These are phyloP conservation scores for Dryas integrifolia DNA, from an alignment of 331 rosid genomes.

Conservation along the genomic window DNA sequence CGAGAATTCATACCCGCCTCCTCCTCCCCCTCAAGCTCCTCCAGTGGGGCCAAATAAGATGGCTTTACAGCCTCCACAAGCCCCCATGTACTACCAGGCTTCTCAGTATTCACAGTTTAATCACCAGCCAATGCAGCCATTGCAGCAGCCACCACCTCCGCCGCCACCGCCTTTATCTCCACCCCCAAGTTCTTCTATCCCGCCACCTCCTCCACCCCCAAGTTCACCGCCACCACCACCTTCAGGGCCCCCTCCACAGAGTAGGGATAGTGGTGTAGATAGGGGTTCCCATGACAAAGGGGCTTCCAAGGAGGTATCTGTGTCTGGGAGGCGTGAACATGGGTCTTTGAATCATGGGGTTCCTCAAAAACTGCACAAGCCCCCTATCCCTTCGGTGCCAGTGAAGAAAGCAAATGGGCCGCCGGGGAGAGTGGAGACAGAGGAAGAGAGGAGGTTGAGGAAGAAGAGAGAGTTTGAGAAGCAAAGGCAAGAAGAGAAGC, in stretches of 20 bases:
- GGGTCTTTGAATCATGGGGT: slow-evolving; percentile 53
- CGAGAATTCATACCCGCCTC: slow-evolving; percentile 67
- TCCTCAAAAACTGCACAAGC: slow-evolving; percentile 59
- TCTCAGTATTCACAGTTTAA: slow-evolving; percentile 53
- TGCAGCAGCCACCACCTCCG: slow-evolving; percentile 46
- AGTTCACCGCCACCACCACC: slow-evolving; percentile 62
- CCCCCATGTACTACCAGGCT: slow-evolving; percentile 62
- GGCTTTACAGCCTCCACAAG: slow-evolving; percentile 42
- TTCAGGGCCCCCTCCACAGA: slow-evolving; percentile 24
- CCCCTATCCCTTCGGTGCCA: slow-evolving; percentile 41
- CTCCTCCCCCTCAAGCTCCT: slow-evolving; percentile 60
- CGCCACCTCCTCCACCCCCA: slow-evolving; percentile 77
- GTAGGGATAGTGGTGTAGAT: slow-evolving; percentile 40
- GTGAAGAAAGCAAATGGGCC: slow-evolving; percentile 55
- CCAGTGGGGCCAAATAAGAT: slow-evolving; percentile 33
- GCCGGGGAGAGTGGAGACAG: slow-evolving; percentile 67
- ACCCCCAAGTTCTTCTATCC: slow-evolving; percentile 58
- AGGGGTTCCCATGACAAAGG: slow-evolving; percentile 49
- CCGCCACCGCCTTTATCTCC: slow-evolving; percentile 60
- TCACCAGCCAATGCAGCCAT: slow-evolving; percentile 48
- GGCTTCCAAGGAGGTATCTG: slow-evolving; percentile 41
- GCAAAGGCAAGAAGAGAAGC: slow-evolving; percentile 84
- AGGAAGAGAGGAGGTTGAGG: slow-evolving; percentile 75
- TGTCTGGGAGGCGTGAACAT: slow-evolving; percentile 59
- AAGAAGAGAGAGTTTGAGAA: slow-evolving; percentile 87